These are phyloP conservation scores for Apiospora aurea DNA, from an alignment of 2,329 filamentous ascomycete genomes.

Conservation along the genomic window DNA sequence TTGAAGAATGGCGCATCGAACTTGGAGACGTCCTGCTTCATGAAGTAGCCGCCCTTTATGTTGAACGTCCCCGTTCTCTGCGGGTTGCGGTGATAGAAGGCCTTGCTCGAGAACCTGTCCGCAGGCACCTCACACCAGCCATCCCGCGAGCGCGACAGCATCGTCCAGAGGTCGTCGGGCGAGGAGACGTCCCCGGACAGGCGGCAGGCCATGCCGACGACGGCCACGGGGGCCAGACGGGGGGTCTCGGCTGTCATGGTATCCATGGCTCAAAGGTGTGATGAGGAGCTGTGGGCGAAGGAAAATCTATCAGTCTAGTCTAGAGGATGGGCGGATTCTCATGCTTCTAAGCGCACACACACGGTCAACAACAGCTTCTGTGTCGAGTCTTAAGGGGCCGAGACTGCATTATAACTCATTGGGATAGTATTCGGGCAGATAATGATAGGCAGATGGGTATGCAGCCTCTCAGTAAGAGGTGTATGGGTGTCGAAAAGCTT, in stretches of 20 bases:
- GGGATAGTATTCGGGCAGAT: not conserved
- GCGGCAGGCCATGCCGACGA: conserved; percentile 46
- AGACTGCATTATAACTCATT: conserved; percentile 5
- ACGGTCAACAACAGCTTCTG: not conserved
- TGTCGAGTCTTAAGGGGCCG: not conserved
- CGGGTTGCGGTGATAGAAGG: conserved; percentile 44
- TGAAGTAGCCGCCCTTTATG: conserved; percentile 42
- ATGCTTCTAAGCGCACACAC: not conserved
- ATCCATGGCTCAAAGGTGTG: not conserved
- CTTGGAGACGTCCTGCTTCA: conserved; percentile 38
- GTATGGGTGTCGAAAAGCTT: not conserved
- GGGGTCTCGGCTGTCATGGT: not conserved
- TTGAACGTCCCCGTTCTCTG: conserved; percentile 43
- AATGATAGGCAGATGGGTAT: not conserved
- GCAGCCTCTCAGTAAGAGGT: conserved; percentile 8
- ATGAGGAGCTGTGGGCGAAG: not conserved
- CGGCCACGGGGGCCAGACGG: conserved; percentile 40
- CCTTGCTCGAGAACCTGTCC: conserved; percentile 41
- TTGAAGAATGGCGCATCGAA: conserved; percentile 46
- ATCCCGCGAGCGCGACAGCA: conserved; percentile 45
- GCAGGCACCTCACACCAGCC: conserved; percentile 45
- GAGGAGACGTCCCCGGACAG: conserved; percentile 45
- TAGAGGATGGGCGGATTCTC: not conserved
- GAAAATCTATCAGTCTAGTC: conserved; percentile 15
- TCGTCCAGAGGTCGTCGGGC: conserved; percentile 48